Base-by-base conservation (phyloP, 1,284 basidiomycete genomes). In the Ustilago trichophora region DNA sequence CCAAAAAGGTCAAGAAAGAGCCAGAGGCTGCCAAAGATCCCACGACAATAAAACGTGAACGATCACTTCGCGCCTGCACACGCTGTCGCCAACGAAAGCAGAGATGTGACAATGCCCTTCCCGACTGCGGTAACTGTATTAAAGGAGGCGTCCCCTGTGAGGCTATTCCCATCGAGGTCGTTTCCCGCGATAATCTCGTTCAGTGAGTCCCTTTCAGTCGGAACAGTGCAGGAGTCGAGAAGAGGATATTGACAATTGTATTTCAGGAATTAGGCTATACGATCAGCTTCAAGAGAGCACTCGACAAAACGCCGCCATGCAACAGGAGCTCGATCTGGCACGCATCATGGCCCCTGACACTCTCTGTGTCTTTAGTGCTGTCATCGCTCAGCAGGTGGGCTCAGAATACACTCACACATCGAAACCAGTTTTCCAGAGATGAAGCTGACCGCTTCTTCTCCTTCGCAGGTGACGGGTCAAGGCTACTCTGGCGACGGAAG, bases 81-180 rank as follows among this genome's bases (percentile, higher is more conserved):
- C 67, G 67, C 3, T 70, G 67, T 43, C 55, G 57, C 6, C 56
- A 60, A 27, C 60, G 67, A 4, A 70, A 70, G 27, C 67, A 70
- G 38, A 43, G 49, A 26, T 70, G 67, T 56, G 67, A 70, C 43
- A 65, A 65, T 22, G 52, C 48, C 15, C n/a, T 59, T 11, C 67
- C 60, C 0, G 31, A 59, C 37, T 70, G 67, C 31, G 47, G 55
- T 48, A 70, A 64, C 34, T 70, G 67, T 27, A 29, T 65, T 36
- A 70, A 57, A 32, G 67, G 67, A 6, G 55, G 52, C 13, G 56
- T 60, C 3, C 10, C 29, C 3, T 70, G 67, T 43, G 60, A 65
- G 38, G 52, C 60, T 0, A 50, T 59, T 13, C 50, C 65, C 0
- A 42, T 63, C 50, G 48, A 55, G 12, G 43, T 51, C 6, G 65